Percentiles rank a stretch among this genome's conserved stretches.
Evolutionary conservation across 768 basidiomycete species (phyloP).

Genomic region (Pleurotus tuber-regium): DNA sequence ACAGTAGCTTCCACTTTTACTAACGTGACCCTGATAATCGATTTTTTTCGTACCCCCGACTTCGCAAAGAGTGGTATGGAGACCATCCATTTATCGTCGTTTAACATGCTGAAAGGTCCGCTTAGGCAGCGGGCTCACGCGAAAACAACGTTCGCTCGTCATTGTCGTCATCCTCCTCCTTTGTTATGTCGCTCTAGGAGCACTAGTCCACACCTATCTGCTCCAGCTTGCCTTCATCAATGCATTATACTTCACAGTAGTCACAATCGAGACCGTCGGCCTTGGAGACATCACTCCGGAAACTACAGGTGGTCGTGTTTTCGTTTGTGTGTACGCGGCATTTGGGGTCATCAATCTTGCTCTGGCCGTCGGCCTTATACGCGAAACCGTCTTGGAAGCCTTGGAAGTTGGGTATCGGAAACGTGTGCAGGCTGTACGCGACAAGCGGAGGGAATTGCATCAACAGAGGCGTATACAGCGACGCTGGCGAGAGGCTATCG

Average conservation of each 20-base stretch:
- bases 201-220: conserved; percentile 53
- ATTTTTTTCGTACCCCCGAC: conserved; percentile 55
- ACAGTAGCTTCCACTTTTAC: conserved; percentile 64
- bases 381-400: conserved; percentile 72
- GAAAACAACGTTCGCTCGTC: conserved; percentile 75
- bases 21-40: conserved; percentile 66
- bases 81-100: too few species aligned
- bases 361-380: conserved; percentile 59
- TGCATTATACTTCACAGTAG: conserved; percentile 75
- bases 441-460: conserved; percentile 39
- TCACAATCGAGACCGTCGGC: conserved; percentile 70
- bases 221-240: conserved; percentile 62
- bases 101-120: not conserved
- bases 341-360: conserved; percentile 65
- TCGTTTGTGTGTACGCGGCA: conserved; percentile 54
- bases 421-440: conserved; percentile 46
- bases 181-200: conserved; percentile 71
- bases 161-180: conserved; percentile 76
- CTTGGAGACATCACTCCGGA: conserved; percentile 74
- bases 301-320: conserved; percentile 50
- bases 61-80: conserved; percentile 65
- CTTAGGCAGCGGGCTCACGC: conserved; percentile 75
- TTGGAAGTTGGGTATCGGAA: conserved; percentile 63
- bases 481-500: conserved; percentile 62
- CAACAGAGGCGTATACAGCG: conserved; percentile 42